Evolutionary conservation across 148 eudicot genomes (phyloP), one percentile per base, ranked within the genome.

Genomic region (Silene latifolia): DNA sequence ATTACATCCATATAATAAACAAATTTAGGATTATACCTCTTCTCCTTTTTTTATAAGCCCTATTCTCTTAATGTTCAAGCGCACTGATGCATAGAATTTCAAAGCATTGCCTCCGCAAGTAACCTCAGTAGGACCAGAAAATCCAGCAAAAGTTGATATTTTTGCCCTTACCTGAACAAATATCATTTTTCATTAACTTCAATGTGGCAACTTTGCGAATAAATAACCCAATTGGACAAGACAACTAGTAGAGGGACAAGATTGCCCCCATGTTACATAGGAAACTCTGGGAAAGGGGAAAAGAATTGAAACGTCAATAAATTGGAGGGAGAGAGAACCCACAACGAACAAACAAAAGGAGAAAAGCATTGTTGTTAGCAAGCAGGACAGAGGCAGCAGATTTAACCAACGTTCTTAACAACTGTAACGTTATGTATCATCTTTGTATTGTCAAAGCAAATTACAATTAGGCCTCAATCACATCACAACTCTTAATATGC

Each of bases 21-120:
- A 63, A 59, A 21, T 24, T 14, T 42, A 68, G 56, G 74, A 20
- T 54, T 57, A n/a, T 88, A 95, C 99, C 99, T 90, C 98, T 21
- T 95, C 99, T 69, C 94, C 99, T 81, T 88, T 92, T 90, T 95
- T 95, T 80, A 95, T 81, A 71, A 84, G 77, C 56, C 86, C 98
- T 46, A 71, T 88, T 77, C 99, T 88, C 88, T 77, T 89, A 57
- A 95, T 86, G 77, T 92, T 88, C 59, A 95, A 76, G 74, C 99
- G 99, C 82, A 95, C 76, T 5, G 98, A 95, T 29, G 98, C 97
- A 80, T 95, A 95, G 76, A 95, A 95, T 78, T 95, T 95, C 87
- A 95, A 85, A 79, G 98, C 98, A 85, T 95, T 95, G 35, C 98
- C 98, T 75, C 98, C 98, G 81, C 99, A 95, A 51, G 99, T 92